phyloP scores from a whole-genome alignment of 2,329 filamentous ascomycete genomes.

The Xylaria sp. region DNA sequence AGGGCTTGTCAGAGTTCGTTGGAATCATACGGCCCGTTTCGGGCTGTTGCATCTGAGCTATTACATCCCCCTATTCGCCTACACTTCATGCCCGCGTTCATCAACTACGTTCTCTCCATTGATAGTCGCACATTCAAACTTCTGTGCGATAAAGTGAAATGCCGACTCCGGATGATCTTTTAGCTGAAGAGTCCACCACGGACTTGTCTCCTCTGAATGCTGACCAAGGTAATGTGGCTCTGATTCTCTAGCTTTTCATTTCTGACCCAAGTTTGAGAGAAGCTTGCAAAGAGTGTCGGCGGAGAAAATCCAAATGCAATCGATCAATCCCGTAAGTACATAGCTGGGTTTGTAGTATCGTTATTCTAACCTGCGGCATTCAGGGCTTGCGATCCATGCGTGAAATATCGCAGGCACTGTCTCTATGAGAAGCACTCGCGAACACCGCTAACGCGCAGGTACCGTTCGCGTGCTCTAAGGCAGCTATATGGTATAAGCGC shows the following conservation, averaged over 20 bases:
- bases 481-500: neutral
- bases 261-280: neutral
- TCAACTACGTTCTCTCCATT: neutral
- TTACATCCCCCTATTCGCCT: neutral
- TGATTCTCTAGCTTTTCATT: neutral
- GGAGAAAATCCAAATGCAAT: slow-evolving; percentile 20
- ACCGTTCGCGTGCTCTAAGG: neutral
- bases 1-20: neutral
- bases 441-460: slow-evolving; percentile 21
- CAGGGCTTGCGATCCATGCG: slow-evolving; percentile 17
- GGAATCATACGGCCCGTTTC: neutral
- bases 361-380: neutral
- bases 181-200: neutral
- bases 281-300: slow-evolving; percentile 19
- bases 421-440: slow-evolving; percentile 23
- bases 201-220: slow-evolving; percentile 10
- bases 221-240: slow-evolving; percentile 15
- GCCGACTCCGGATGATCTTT: neutral
- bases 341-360: neutral
- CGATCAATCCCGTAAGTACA: slow-evolving; percentile 11
- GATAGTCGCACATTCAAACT: neutral
- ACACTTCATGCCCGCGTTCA: neutral
- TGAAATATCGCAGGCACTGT: slow-evolving; percentile 21
- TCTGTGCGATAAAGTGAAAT: neutral
- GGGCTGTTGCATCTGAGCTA: neutral